A percentile compares a stretch with the other conserved stretches of the same genome.
Evolutionary conservation across 129 eudicot species (phyloP).

Genomic region (Cynara cardunculus): DNA sequence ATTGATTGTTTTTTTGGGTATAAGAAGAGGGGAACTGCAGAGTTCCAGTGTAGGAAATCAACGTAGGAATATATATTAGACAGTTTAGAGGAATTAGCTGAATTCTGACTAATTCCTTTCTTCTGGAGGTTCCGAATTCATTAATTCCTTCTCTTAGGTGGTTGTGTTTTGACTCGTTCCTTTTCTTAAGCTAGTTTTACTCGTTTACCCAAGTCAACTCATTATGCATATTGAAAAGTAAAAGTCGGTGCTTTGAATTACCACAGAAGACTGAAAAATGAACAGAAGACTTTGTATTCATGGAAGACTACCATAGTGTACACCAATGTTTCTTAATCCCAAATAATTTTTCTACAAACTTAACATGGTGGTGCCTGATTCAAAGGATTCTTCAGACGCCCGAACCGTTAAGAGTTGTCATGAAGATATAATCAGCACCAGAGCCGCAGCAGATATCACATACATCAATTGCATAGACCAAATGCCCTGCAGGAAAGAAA

Average conservation of each 20-base stretch:
- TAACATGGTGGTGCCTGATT: constrained; percentile 4
- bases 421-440: constrained; percentile 34
- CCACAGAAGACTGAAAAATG: constrained; percentile 19
- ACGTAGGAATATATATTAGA: neutral
- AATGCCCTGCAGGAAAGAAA: constrained; percentile 20
- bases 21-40: neutral
- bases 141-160: neutral
- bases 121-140: neutral
- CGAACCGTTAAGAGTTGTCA: constrained; percentile 5
- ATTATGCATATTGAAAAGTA: constrained; percentile 1
- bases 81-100: neutral
- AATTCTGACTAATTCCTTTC: constrained; percentile 4
- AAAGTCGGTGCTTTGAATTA: constrained; percentile 3
- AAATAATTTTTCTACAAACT: constrained; percentile 10
- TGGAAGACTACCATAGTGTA: constrained; percentile 28
- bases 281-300: constrained; percentile 30
- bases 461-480: constrained; percentile 32
- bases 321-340: constrained; percentile 23
- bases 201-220: neutral
- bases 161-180: neutral
- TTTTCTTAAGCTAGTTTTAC: neutral
- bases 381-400: constrained; percentile 9
- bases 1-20: neutral
- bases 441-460: constrained; percentile 12
- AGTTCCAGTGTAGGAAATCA: neutral